Evolutionary conservation across 306 rosid species (phyloP), one percentile per base, ranked within the genome.

Genomic region (Quercus dentata): DNA sequence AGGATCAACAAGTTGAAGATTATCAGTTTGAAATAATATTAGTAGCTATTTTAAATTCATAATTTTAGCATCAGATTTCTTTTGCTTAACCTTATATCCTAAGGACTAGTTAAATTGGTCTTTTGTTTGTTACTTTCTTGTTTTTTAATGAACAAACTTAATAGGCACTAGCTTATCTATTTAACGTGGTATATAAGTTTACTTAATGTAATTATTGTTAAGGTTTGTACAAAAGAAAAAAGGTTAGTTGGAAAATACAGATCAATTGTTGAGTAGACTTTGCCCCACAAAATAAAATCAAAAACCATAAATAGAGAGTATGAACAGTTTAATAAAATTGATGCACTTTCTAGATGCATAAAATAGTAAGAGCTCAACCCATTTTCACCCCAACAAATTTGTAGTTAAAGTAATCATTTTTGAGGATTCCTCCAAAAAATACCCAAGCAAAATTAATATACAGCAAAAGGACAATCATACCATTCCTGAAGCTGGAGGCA

Each of bases 401-500:
- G 11, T 58, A 7, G 4, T 21, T 7, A 58, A 58, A 20, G 4
- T n/a, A 10, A n/a, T 10, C 30, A 58, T 21, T 7, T 21, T 21
- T 58, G 31, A 59, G 65, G 31, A 2, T 59, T 27, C 65, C 27
- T 59, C 23, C 9, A 6, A 7, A 13, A 23, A 41, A 41, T 7
- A n/a, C 18, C 20, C 17, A 17, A 49, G 49, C 4, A 7, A 33
- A 21, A 58, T 31, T 67, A 33, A 33, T 18, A 28, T 67, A 67
- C 3, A 19, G 83, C 7, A 74, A 74, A 82, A 71, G 13, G 74
- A 85, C 64, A 51, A 74, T 28, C 69, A 77, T 91, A 94, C 99
- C 99, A 95, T 82, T 90, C 99, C 99, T 25, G 98, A 92, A 67
- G 99, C 98, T 31, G 99, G 97, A 78, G 99, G 99, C 99, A 95